Base-by-base conservation (phyloP, 257 asterid species). In the Leonotis leonurus region DNA sequence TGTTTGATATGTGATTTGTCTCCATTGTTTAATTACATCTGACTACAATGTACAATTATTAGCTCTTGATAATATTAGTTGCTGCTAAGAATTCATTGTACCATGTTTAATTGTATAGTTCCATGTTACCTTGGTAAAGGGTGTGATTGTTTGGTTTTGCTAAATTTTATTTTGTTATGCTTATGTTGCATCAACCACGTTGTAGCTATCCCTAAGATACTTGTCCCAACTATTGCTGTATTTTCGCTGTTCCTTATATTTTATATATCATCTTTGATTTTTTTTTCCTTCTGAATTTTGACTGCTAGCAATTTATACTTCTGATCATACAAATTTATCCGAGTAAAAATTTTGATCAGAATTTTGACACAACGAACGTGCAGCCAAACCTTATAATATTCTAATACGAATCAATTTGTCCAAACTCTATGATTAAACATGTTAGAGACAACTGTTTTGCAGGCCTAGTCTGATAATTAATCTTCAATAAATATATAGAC, bases 151-250 rank as follows among this genome's bases (percentile, higher is more conserved):
- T 46, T 70, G 26, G 12, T 6, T 27, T 20, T 12, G 22, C 52
- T 49, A 12, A 43, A 11, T 72, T 8, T 48, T 4, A 26, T 14
- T 21, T 32, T 72, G 44, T 22, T 56, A 32, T 52, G 4, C n/a
- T 22, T 56, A 32, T 52, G 4, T 18, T 63, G 21, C 16, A 18
- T 18, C 20, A 57, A 70, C 21, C 65, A 87, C 89, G 88, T 87
- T 70, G 96, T 91, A 5, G 94, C 89, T 24, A 74, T 88, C 59
- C 85, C 94, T 0, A 81, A 73, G 75, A 85, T 85, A 63, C 84
- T 81, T 33, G 94, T 87, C 49, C 89, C 94, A 41, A 85, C 91
- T n/a, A 65, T 88, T 51, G 69, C 49, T 41, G 55, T 62, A 57
- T 48, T 59, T 49, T 21, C 52, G 9, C n/a, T 39, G 36, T 17